Evolutionary conservation across 2,329 filamentous ascomycete species (phyloP).

Genomic region (Thyridium curvatum): DNA sequence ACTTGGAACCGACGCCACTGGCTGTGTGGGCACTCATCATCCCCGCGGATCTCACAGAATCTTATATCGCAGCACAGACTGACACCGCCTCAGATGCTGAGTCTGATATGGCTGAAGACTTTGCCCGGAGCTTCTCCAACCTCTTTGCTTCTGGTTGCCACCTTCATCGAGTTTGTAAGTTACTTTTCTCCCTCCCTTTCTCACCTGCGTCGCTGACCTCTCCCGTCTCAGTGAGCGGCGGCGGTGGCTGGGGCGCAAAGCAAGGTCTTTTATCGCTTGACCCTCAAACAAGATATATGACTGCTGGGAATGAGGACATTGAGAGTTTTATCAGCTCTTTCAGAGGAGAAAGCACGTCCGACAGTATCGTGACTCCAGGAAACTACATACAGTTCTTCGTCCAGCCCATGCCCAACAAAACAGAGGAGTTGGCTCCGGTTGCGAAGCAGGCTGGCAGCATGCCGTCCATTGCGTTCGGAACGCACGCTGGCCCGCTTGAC

Average conservation of each 20-base stretch:
- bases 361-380: conserved; percentile 55
- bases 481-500: conserved; percentile 2
- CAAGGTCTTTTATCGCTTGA: conserved; percentile 74
- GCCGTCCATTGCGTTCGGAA: conserved; percentile 8
- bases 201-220: conserved; percentile 6
- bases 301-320: conserved; percentile 43
- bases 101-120: neutral
- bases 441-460: neutral
- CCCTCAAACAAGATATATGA: conserved; percentile 52
- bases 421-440: neutral
- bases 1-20: conserved; percentile 32
- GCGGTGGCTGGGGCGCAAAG: conserved; percentile 79
- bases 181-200: neutral
- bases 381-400: conserved; percentile 63
- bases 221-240: conserved; percentile 64
- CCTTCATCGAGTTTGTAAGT: conserved; percentile 39
- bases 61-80: neutral
- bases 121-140: conserved; percentile 17
- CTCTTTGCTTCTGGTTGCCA: conserved; percentile 36
- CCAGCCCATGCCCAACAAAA: conserved; percentile 4
- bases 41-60: conserved; percentile 24
- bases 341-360: conserved; percentile 28
- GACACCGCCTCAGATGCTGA: neutral
- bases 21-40: conserved; percentile 70
- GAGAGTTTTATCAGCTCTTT: conserved; percentile 47